phyloP scores from a whole-genome alignment of 2,329 filamentous ascomycete genomes.

The Hymenotorrendiella dingleyae region DNA sequence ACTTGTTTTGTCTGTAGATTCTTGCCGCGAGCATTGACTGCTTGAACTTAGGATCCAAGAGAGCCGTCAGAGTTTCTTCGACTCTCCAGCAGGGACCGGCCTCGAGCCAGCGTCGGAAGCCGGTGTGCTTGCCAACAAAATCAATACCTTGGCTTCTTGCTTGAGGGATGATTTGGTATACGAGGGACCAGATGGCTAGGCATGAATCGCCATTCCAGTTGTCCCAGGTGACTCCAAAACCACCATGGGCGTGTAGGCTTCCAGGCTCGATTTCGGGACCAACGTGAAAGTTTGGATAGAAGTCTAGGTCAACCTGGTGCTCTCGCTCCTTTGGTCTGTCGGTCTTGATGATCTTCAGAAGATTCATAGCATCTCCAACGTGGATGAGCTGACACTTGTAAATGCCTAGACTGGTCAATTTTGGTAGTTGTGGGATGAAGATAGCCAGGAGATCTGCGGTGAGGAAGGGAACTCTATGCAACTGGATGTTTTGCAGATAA shows the following conservation, averaged over 20 bases:
- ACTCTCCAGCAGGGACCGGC: constrained; percentile 21
- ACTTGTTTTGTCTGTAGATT: too few relatives aligned
- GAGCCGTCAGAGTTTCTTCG: constrained; percentile 13
- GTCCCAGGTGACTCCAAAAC: constrained; percentile 27
- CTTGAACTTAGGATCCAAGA: constrained; percentile 6
- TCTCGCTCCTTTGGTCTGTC: constrained; percentile 17
- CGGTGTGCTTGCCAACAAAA: constrained; percentile 10
- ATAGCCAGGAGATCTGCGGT: constrained; percentile 18
- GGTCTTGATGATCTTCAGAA: constrained; percentile 22
- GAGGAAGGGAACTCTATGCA: constrained; percentile 25
- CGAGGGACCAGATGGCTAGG: constrained; percentile 22
- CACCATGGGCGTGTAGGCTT: constrained; percentile 4
- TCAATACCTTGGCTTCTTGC: constrained; percentile 19
- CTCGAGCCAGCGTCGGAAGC: constrained; percentile 25
- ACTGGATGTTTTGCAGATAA: constrained; percentile 21
- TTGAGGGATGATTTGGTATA: constrained; percentile 11
- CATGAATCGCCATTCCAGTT: constrained; percentile 16
- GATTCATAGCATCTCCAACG: constrained; percentile 16
- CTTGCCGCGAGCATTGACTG: too few relatives aligned
- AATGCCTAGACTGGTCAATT: constrained; percentile 22
- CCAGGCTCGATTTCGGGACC: constrained; percentile 10
- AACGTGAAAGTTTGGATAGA: constrained; percentile 23
- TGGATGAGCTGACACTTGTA: constrained; percentile 27
- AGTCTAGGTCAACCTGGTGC: constrained; percentile 22
- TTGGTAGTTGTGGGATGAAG: constrained; percentile 23